Percentiles rank a stretch among this genome's conserved stretches.
Evolutionary conservation across 2,329 filamentous ascomycete genomes (phyloP).

Genomic region (Aaosphaeria arxii): DNA sequence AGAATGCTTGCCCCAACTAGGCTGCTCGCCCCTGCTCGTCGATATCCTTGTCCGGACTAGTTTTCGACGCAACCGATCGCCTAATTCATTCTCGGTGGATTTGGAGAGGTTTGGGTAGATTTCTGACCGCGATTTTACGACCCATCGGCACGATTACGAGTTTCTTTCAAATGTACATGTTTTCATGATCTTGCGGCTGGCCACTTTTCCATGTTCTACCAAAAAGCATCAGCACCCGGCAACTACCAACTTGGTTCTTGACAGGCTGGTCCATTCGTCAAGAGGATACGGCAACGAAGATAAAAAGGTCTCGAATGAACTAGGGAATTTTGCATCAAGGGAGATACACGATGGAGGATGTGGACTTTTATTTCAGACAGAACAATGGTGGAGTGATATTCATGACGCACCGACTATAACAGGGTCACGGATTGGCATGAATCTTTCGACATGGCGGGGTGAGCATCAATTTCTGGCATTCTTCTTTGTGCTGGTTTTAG

Average conservation of each 20-base stretch:
- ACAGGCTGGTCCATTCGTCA: slow-evolving; percentile 29
- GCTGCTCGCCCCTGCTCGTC: slow-evolving; percentile 10
- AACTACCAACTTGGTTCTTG: slow-evolving; percentile 33
- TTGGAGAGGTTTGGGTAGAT: slow-evolving; percentile 10
- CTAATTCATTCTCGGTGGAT: slow-evolving; percentile 12
- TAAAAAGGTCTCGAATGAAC: slow-evolving; percentile 31
- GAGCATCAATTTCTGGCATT: too few species aligned
- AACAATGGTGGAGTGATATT: slow-evolving; percentile 17
- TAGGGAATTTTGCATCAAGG: slow-evolving; percentile 32
- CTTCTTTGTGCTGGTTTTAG: too few species aligned
- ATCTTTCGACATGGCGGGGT: too few species aligned
- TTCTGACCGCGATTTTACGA: slow-evolving; percentile 21
- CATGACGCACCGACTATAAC: too few species aligned
- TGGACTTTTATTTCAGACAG: slow-evolving; percentile 8
- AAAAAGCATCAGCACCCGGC: slow-evolving; percentile 35
- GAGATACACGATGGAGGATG: slow-evolving; percentile 17
- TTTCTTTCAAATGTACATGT: slow-evolving; percentile 39
- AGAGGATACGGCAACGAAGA: slow-evolving; percentile 29
- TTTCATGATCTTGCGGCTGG: slow-evolving; percentile 35
- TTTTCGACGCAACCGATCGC: slow-evolving; percentile 22
- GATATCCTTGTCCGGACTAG: slow-evolving; percentile 26
- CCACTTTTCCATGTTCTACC: slow-evolving; percentile 35
- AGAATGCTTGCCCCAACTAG: slow-evolving; percentile 89
- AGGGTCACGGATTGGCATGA: too few species aligned
- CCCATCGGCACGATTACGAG: slow-evolving; percentile 33